These are phyloP conservation scores for Glaciozyma martinii DNA, from an alignment of 768 basidiomycete species.

Conservation along the genomic window DNA sequence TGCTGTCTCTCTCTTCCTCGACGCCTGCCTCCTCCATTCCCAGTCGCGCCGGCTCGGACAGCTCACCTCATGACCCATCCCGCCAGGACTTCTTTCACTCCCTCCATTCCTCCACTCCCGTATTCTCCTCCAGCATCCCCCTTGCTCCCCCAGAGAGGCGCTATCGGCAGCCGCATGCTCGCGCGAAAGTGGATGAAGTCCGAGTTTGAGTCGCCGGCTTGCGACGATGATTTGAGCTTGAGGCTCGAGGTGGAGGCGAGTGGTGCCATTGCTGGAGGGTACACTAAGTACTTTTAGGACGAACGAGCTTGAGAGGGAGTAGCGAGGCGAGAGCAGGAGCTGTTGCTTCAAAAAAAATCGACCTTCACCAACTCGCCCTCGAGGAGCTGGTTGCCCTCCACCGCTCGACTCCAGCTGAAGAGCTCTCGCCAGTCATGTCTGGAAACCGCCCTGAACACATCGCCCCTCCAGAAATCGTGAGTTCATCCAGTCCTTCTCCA, in stretches of 20 bases:
- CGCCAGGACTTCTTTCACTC: conserved; percentile 42
- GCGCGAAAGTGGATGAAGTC: conserved; percentile 33
- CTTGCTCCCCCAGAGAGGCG: conserved; percentile 22
- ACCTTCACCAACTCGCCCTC: no score
- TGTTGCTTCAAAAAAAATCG: no score
- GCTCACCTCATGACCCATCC: conserved; percentile 44
- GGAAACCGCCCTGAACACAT: conserved; percentile 63
- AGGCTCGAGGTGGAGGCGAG: background rate
- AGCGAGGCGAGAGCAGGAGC: no score
- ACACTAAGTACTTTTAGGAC: no score
- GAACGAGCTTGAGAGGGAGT: no score
- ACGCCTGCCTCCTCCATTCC: no score
- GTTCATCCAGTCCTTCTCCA: conserved; percentile 31
- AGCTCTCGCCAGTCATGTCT: conserved; percentile 10
- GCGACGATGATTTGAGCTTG: conserved; percentile 3
- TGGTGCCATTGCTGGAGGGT: background rate
- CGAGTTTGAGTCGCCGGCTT: background rate
- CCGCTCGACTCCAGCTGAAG: background rate
- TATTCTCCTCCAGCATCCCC: conserved; percentile 32
- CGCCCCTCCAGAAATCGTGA: conserved; percentile 83
- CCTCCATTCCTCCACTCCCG: conserved; percentile 39
- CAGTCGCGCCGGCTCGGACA: background rate
- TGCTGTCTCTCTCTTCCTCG: no score
- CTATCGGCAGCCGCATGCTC: conserved; percentile 31
- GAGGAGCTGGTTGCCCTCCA: background rate